Conservation (phyloP, 2,329 filamentous ascomycete genomes). For the Metarhizium sp. region DNA sequence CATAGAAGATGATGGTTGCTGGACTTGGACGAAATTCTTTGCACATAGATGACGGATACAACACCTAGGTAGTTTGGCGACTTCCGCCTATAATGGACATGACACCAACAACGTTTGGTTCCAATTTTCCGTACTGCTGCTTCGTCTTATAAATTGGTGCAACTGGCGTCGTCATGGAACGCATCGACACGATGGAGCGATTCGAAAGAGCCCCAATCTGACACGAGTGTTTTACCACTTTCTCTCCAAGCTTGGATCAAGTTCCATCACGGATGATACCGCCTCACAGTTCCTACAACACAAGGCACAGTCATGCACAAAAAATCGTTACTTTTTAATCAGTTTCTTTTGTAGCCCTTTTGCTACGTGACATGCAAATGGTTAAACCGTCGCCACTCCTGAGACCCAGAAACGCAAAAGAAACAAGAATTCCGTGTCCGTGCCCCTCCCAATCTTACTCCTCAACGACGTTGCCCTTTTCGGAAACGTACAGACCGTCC, state of each 20-base stretch:
- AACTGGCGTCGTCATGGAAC: background rate
- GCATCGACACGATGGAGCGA: background rate
- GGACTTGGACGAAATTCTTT: background rate
- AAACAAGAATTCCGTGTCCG: constrained; percentile 33
- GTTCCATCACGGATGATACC: background rate
- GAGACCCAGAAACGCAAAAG: constrained; percentile 53
- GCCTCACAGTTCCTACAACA: no score
- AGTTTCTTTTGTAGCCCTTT: constrained; percentile 32
- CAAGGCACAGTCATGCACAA: constrained; percentile 1
- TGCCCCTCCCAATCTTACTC: constrained; percentile 37
- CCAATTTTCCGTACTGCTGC: background rate
- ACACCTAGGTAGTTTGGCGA: background rate
- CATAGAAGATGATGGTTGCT: background rate
- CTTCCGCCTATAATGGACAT: background rate
- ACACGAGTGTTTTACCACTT: background rate
- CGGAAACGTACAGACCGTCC: constrained; percentile 99
- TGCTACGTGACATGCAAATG: constrained; percentile 51
- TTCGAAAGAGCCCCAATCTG: background rate
- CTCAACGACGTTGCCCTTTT: constrained; percentile 90
- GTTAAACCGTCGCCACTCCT: constrained; percentile 54
- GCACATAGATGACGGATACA: background rate
- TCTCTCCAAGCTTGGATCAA: background rate
- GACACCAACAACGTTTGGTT: background rate
- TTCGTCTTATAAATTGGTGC: background rate
- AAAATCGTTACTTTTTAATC: constrained; percentile 27